Base-by-base conservation (phyloP, 176 grass and related monocot species). In the Phoenix dactylifera region DNA sequence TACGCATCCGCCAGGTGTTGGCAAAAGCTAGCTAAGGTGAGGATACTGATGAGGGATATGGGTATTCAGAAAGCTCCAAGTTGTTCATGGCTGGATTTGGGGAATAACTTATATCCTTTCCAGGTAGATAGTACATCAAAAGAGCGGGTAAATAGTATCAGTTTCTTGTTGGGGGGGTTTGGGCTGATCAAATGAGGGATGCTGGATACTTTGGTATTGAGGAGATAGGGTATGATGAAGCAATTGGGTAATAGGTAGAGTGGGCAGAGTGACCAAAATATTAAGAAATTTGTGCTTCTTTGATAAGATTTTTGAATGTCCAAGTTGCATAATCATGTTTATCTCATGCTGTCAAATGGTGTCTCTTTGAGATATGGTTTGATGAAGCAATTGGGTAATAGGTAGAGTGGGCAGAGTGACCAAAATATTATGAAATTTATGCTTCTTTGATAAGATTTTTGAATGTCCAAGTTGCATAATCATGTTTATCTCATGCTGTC, bases 11-110 rank as follows among this genome's bases (percentile, higher is more conserved):
- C 76, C 35, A 72, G 76, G 39, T 88, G 80, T 66, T 83, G 80
- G 85, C 73, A 83, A 50, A 80, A 88, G 32, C 72, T 88, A 62
- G 85, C 80, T 49, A 79, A 49, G 59, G 68, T 88, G 10, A 88
- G 85, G 61, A 83, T 65, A 60, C 22, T 77, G 16, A 88, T 88
- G 80, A 74, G 85, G 23, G 63, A 88, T 24, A 56, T 70, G 52
- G 76, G 85, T 72, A 72, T 83, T 16, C 83, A 17, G 4, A 88
- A 88, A 74, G 72, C 76, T 57, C 85, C 80, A 49, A 76, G 72
- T 57, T 76, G 83, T 50, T 80, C 85, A 79, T 88, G 80, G 85
- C 64, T 60, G 9, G 85, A 88, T 83, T 72, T 88, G 58, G 85
- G 85, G 55, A 88, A 83, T 57, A 79, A 80, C 6, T 88, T 88